A percentile compares a stretch with the other conserved stretches of the same genome.
phyloP scores from a whole-genome alignment of 1,139 yeast species.

The Saccharomyces hybrid region DNA sequence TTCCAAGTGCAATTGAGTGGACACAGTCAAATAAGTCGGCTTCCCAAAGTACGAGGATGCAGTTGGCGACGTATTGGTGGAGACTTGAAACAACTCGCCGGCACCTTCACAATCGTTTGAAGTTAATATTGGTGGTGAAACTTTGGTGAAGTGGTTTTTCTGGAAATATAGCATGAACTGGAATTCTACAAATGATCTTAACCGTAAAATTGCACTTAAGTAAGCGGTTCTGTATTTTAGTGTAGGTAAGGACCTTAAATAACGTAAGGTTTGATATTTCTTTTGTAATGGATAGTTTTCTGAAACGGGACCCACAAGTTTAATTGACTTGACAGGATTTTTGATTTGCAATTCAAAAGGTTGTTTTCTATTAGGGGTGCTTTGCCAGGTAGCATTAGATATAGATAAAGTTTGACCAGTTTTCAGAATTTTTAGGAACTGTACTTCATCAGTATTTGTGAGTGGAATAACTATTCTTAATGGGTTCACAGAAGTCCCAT shows the following conservation, averaged over 20 bases:
- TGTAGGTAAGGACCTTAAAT: slow-evolving; percentile 61
- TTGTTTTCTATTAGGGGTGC: slow-evolving; percentile 35
- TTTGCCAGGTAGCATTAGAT: slow-evolving; percentile 18
- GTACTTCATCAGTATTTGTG: slow-evolving; percentile 27
- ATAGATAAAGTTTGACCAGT: slow-evolving; percentile 40
- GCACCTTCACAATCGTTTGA: slow-evolving; percentile 97
- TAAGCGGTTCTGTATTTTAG: slow-evolving; percentile 68
- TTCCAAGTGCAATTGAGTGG: slow-evolving; percentile 88
- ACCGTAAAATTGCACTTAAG: slow-evolving; percentile 58
- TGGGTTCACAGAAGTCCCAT: slow-evolving; percentile 56
- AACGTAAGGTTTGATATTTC: slow-evolving; percentile 53
- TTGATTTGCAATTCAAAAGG: slow-evolving; percentile 40
- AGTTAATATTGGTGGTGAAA: slow-evolving; percentile 79
- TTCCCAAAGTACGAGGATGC: slow-evolving; percentile 50
- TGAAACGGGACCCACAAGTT: slow-evolving; percentile 51
- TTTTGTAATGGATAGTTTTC: slow-evolving; percentile 77
- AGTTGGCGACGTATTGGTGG: neutral
- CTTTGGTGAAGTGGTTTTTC: slow-evolving; percentile 54
- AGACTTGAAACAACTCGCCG: slow-evolving; percentile 69
- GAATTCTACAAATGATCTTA: slow-evolving; percentile 61
- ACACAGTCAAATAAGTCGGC: slow-evolving; percentile 71
- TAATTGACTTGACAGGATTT: slow-evolving; percentile 24
- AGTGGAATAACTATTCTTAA: slow-evolving; percentile 52
- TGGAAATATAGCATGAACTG: slow-evolving; percentile 50
- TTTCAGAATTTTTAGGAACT: slow-evolving; percentile 23